phyloP scores from a whole-genome alignment of 768 basidiomycete genomes.

The Kwoniella dendrophila region DNA sequence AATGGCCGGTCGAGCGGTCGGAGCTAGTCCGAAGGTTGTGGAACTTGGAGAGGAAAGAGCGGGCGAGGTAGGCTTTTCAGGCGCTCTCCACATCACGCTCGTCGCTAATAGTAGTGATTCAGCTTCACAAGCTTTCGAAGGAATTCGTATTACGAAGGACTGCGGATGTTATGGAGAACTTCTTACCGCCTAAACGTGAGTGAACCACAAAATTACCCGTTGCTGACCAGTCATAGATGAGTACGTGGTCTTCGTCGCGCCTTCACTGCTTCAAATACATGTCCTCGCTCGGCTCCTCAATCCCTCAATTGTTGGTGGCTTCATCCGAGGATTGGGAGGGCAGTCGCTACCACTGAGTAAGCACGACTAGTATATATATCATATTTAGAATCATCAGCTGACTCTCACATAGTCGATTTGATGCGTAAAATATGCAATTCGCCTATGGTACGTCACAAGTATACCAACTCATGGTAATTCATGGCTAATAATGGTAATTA shows the following conservation, averaged over 20 bases:
- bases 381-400: slow-evolving; percentile 7
- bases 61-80: slow-evolving; percentile 63
- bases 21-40: slow-evolving; percentile 69
- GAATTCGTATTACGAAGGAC: slow-evolving; percentile 91
- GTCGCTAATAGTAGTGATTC: background rate
- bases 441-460: slow-evolving; percentile 68
- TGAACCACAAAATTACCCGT: slow-evolving; percentile 3
- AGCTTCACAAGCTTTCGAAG: slow-evolving; percentile 68
- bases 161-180: slow-evolving; percentile 75
- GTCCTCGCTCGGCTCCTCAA: slow-evolving; percentile 78
- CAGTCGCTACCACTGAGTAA: slow-evolving; percentile 57
- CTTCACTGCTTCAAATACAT: slow-evolving; percentile 76
- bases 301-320: slow-evolving; percentile 68
- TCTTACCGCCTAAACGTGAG: slow-evolving; percentile 88
- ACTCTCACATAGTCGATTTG: slow-evolving; percentile 60
- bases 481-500: background rate
- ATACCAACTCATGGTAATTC: background rate
- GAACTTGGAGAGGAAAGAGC: slow-evolving; percentile 77
- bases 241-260: slow-evolving; percentile 95
- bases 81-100: background rate
- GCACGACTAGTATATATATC: too few relatives aligned
- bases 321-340: slow-evolving; percentile 71
- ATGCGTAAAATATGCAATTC: slow-evolving; percentile 92
- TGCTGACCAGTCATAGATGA: slow-evolving; percentile 66
- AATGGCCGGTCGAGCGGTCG: slow-evolving; percentile 77